Conservation (phyloP, 306 rosid genomes). For the Neltuma alba region DNA sequence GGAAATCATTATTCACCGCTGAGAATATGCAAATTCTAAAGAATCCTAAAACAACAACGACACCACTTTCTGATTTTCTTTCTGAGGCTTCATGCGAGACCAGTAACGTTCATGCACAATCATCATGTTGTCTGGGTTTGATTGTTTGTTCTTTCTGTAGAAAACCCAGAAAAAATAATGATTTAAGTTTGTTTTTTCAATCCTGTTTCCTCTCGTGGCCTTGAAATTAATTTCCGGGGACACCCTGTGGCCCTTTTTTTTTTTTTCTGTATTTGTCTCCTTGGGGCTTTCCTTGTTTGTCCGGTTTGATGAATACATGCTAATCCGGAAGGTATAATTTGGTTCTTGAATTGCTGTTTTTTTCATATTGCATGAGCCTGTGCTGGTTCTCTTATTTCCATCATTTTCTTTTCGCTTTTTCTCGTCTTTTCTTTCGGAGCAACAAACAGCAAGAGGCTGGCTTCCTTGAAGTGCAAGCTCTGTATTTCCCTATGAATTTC, state of each 20-base stretch:
- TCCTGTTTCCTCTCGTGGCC: neutral
- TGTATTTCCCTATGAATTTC: neutral
- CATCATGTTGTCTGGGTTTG: constrained; percentile 42
- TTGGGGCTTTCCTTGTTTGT: constrained; percentile 20
- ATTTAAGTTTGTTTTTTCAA: neutral
- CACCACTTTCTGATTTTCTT: neutral
- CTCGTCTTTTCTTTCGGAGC: neutral
- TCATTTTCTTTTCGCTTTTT: constrained; percentile 26
- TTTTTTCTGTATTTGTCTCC: neutral
- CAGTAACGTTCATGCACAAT: constrained; percentile 26
- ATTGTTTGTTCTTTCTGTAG: neutral
- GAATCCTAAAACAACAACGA: neutral
- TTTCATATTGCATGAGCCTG: neutral
- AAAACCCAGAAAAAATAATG: neutral
- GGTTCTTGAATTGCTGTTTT: constrained; percentile 12
- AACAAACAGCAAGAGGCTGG: neutral
- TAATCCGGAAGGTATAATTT: constrained; percentile 1
- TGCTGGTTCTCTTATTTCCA: neutral
- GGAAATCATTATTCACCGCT: constrained; percentile 26
- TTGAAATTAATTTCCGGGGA: neutral
- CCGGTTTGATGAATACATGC: neutral
- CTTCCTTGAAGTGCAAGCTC: constrained; percentile 7
- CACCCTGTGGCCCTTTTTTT: neutral
- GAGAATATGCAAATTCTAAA: neutral
- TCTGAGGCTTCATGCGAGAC: constrained; percentile 1